A percentile compares a stretch with the other conserved stretches of the same genome.
phyloP scores from a whole-genome alignment of 2,329 filamentous ascomycete species.

The Tolypocladium guangdongense region DNA sequence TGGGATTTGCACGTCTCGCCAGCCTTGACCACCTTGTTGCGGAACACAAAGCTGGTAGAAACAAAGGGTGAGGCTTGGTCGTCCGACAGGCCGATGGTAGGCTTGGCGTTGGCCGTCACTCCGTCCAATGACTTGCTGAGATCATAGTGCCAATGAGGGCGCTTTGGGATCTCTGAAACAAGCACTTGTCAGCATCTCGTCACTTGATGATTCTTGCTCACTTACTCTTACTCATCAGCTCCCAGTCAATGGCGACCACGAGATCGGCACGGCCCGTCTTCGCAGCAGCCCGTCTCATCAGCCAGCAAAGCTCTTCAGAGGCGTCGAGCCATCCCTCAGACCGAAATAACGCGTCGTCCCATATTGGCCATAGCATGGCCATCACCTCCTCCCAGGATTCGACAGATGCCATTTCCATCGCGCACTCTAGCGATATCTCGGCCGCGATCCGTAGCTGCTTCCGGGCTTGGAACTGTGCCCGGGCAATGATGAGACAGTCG shows the following conservation, averaged over 20 bases:
- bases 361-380: constrained; percentile 43
- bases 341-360: constrained; percentile 45
- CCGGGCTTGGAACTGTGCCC: constrained; percentile 41
- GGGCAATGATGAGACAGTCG: constrained; percentile 38
- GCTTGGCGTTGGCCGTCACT: constrained; percentile 30
- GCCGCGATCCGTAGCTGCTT: constrained; percentile 41
- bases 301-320: constrained; percentile 50
- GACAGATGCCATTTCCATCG: constrained; percentile 40
- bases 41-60: constrained; percentile 45
- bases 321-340: constrained; percentile 49
- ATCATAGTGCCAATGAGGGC: constrained; percentile 50
- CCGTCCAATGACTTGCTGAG: constrained; percentile 45
- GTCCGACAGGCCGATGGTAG: constrained; percentile 39
- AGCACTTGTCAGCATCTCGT: constrained; percentile 2
- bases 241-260: constrained; percentile 53
- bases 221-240: constrained; percentile 49
- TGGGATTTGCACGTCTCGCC: constrained; percentile 50
- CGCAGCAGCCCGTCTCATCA: constrained; percentile 45
- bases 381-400: constrained; percentile 43
- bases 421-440: constrained; percentile 47
- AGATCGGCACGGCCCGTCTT: constrained; percentile 41
- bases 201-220: constrained; percentile 2
- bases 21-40: constrained; percentile 46
- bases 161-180: constrained; percentile 38
- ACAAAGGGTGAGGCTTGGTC: constrained; percentile 42